Base-by-base conservation (phyloP, 2,329 filamentous ascomycete species). In the Dothistroma septosporum region DNA sequence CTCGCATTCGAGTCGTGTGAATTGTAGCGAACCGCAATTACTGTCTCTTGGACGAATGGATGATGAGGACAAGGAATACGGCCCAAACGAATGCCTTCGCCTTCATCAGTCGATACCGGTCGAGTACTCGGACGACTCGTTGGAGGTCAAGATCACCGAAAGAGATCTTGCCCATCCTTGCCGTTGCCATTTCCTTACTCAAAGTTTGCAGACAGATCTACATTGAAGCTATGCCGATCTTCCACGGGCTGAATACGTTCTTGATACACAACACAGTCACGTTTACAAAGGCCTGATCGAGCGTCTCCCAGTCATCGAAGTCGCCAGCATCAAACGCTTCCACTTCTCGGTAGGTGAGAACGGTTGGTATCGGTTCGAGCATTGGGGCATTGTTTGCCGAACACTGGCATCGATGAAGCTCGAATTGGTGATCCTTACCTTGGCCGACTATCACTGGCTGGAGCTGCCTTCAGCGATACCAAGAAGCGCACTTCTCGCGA, bases 191-290 rank as follows among this genome's bases (percentile, higher is more conserved):
- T n/a, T n/a, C n/a, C n/a, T n/a, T 58, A 11, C 55, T 52, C 28
- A 22, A n/a, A 14, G 56, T 58, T 21, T 52, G 53, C 31, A 48
- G 32, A 22, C 58, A 60, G 28, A 52, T 55, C 31, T 32, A 60
- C 52, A 9, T 4, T 12, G 58, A 60, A 24, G 58, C 58, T 1
- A 56, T 46, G 22, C 53, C 58, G 1, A 56, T 60, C n/a, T 56
- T 55, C 12, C 53, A 55, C 53, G 53, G 49, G 1, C 48, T 56
- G 14, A 60, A 60, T 16, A 32, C 31, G 6, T 56, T 60, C 41
- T n/a, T 47, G 21, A 9, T 19, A 3, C 4, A 44, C 14, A 9
- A 16, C 41, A 9, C 4, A 44, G 14, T 8, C 4, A 4, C 3
- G 2, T 6, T 44, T 44, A 44, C 41, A 19, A 44, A 6, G 16